Evolutionary conservation across 2,329 filamentous ascomycete species (phyloP).

Genomic region (Aspergillus unguis): DNA sequence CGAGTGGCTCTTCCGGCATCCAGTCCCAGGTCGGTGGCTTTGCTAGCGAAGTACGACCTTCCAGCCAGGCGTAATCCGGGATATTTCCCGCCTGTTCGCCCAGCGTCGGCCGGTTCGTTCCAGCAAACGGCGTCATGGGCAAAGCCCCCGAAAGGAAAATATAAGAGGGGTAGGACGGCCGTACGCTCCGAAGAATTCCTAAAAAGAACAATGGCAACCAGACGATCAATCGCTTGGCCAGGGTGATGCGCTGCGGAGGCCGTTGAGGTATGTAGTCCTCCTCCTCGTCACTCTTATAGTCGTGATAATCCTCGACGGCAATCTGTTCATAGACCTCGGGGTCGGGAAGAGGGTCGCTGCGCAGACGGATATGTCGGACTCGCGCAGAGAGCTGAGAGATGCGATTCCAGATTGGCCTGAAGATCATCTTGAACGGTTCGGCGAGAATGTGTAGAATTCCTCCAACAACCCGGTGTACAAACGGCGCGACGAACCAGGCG

Average conservation of each 20-base stretch:
- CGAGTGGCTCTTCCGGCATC: constrained; percentile 22
- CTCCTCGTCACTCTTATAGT: constrained; percentile 25
- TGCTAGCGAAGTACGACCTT: constrained; percentile 18
- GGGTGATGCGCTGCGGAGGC: constrained; percentile 7
- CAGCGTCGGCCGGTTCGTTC: constrained; percentile 18
- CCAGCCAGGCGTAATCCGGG: constrained; percentile 21
- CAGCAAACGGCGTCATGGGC: constrained; percentile 22
- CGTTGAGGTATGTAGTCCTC: constrained; percentile 13
- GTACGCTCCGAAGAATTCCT: constrained; percentile 24
- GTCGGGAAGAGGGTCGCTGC: constrained; percentile 16
- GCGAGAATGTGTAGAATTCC: constrained; percentile 26
- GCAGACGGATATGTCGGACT: constrained; percentile 7
- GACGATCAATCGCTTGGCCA: constrained; percentile 17
- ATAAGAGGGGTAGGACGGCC: constrained; percentile 27
- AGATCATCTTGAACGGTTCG: constrained; percentile 20
- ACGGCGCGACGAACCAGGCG: constrained; percentile 24
- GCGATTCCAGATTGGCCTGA: constrained; percentile 4
- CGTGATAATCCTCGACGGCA: constrained; percentile 22
- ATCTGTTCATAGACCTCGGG: constrained; percentile 26
- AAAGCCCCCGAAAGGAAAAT: constrained; percentile 27
- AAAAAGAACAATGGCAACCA: constrained; percentile 23
- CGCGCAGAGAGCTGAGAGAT: constrained; percentile 3
- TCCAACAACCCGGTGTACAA: constrained; percentile 26
- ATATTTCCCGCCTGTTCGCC: constrained; percentile 20
- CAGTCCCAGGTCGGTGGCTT: constrained; percentile 23